phyloP scores from a whole-genome alignment of 2,329 filamentous ascomycete species.

The Diaporthe eres region DNA sequence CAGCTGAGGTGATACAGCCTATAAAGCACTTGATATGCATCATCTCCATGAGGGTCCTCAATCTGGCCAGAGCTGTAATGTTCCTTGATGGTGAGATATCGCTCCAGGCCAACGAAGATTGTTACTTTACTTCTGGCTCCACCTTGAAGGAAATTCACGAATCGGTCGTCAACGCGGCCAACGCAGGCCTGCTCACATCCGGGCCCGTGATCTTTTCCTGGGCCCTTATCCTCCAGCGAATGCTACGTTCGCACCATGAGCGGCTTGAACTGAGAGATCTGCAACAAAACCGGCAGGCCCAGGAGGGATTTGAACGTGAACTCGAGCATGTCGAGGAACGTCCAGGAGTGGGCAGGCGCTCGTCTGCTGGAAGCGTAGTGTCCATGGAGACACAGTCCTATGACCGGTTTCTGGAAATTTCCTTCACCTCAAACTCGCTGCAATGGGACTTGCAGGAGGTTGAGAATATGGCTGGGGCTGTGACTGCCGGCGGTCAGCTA shows the following conservation, averaged over 20 bases:
- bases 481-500: constrained; percentile 65
- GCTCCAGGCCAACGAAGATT: constrained; percentile 58
- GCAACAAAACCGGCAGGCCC: constrained; percentile 70
- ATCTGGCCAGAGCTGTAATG: constrained; percentile 70
- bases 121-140: constrained; percentile 78
- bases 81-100: constrained; percentile 66
- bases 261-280: constrained; percentile 73
- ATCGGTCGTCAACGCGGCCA: constrained; percentile 74
- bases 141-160: constrained; percentile 81
- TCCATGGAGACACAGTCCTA: constrained; percentile 73
- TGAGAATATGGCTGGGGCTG: constrained; percentile 64
- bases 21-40: constrained; percentile 79
- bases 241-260: constrained; percentile 74
- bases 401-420: constrained; percentile 66
- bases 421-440: constrained; percentile 57
- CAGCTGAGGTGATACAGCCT: constrained; percentile 68
- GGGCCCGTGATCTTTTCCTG: constrained; percentile 85
- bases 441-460: constrained; percentile 67
- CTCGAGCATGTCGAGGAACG: constrained; percentile 52
- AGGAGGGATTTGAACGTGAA: constrained; percentile 69
- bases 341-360: constrained; percentile 62
- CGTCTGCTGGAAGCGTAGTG: constrained; percentile 73
- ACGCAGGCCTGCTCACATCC: constrained; percentile 70
- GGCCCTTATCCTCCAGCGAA: constrained; percentile 80
- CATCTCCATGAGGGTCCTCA: constrained; percentile 80